Conservation (phyloP, 2,329 filamentous ascomycete genomes). For the Colletotrichum kahawae region DNA sequence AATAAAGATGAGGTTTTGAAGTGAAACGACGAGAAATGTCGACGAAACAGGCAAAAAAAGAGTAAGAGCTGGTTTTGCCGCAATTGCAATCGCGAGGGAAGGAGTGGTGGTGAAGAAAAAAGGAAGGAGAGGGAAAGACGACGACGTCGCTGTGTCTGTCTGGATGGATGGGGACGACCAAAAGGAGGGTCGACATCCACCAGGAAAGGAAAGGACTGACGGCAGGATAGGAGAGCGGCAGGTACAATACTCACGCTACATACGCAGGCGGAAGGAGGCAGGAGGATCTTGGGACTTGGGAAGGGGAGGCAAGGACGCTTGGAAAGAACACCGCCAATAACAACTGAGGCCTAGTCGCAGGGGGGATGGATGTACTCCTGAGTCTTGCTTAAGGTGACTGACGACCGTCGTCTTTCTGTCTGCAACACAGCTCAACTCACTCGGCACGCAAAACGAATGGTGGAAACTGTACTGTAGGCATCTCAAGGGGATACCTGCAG, state of each 20-base stretch:
- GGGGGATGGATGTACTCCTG: neutral
- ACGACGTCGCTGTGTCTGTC: neutral
- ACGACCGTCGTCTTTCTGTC: neutral
- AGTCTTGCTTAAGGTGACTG: neutral
- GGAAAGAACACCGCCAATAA: neutral
- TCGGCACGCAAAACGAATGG: neutral
- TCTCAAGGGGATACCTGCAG: neutral
- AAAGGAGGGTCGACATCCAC: neutral
- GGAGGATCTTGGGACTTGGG: neutral
- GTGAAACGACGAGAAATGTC: slow-evolving; percentile 1
- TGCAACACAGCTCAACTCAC: neutral
- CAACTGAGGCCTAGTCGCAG: neutral
- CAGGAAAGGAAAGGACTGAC: neutral
- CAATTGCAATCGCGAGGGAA: neutral
- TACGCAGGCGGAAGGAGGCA: neutral
- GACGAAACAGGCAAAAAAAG: neutral
- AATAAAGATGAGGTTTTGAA: neutral
- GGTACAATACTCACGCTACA: neutral
- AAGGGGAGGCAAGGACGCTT: neutral
- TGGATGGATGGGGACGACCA: neutral
- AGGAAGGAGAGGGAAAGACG: neutral
- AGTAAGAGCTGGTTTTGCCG: neutral
- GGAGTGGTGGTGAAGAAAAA: neutral
- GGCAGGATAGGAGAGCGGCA: neutral
- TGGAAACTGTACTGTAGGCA: neutral